These are phyloP conservation scores for Debaryomyces sp. DNA, from an alignment of 1,139 yeast species.

Conservation along the genomic window DNA sequence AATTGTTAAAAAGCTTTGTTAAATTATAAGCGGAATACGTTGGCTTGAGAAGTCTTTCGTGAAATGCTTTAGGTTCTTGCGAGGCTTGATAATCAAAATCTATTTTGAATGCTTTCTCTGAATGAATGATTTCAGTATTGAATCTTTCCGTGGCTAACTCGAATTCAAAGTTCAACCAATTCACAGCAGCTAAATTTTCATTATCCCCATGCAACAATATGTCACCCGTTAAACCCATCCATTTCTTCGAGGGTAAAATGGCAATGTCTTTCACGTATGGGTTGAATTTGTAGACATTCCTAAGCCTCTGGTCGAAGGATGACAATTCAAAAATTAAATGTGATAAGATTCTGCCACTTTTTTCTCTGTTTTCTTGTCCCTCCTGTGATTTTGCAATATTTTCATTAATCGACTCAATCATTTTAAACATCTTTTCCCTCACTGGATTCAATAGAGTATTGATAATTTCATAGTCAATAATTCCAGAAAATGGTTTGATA, in stretches of 20 bases:
- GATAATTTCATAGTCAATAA: slow-evolving; percentile 54
- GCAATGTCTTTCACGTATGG: slow-evolving; percentile 42
- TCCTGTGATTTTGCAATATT: slow-evolving; percentile 23
- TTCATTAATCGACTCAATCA: slow-evolving; percentile 31
- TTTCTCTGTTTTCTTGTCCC: slow-evolving; percentile 30
- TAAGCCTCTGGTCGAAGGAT: slow-evolving; percentile 58
- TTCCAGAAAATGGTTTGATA: slow-evolving; percentile 24
- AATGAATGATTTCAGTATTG: slow-evolving; percentile 53
- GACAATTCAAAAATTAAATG: slow-evolving; percentile 65
- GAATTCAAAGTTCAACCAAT: slow-evolving; percentile 71
- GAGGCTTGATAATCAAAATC: slow-evolving; percentile 60
- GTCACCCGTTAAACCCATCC: slow-evolving; percentile 65
- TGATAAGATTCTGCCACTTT: slow-evolving; percentile 53
- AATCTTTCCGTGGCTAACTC: slow-evolving; percentile 60
- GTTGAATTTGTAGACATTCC: slow-evolving; percentile 56
- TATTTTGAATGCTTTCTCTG: slow-evolving; percentile 57
- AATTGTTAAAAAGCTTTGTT: slow-evolving; percentile 63
- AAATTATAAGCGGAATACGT: slow-evolving; percentile 68
- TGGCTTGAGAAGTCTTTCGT: slow-evolving; percentile 47
- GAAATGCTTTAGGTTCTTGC: slow-evolving; percentile 28
- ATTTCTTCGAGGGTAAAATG: slow-evolving; percentile 38
- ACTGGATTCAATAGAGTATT: slow-evolving; percentile 56
- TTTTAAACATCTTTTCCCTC: slow-evolving; percentile 44
- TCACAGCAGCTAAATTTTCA: slow-evolving; percentile 32
- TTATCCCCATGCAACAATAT: slow-evolving; percentile 45